phyloP scores from a whole-genome alignment of 495 filamentous ascomycete species.

The Rusavskia elegans region DNA sequence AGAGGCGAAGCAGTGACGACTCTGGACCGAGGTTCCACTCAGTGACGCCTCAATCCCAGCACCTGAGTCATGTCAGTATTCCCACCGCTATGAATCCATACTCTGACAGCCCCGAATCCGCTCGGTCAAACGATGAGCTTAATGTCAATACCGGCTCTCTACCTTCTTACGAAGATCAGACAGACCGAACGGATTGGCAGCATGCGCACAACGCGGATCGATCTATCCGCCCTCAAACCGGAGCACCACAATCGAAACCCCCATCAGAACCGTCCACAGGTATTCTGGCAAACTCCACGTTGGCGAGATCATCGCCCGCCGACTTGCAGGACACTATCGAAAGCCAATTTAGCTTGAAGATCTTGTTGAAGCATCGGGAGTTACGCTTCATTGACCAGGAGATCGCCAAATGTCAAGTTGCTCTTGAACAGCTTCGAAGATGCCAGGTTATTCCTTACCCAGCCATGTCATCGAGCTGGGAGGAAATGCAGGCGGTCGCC shows the following conservation, averaged over 20 bases:
- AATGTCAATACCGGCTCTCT: background rate
- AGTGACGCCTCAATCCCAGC: background rate
- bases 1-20: conserved; percentile 27
- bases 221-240: background rate
- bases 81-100: background rate
- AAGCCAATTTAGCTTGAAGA: conserved; percentile 77
- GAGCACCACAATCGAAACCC: background rate
- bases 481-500: conserved; percentile 48
- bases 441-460: conserved; percentile 85
- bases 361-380: conserved; percentile 87
- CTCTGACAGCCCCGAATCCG: background rate
- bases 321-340: conserved; percentile 56
- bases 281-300: background rate
- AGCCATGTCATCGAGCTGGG: conserved; percentile 38
- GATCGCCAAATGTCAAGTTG: conserved; percentile 85
- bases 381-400: conserved; percentile 89
- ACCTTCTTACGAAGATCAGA: background rate
- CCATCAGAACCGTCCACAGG: background rate
- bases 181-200: background rate
- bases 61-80: conserved; percentile 6
- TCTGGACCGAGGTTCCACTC: conserved; percentile 1
- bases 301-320: conserved; percentile 1
- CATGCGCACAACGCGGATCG: background rate
- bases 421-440: conserved; percentile 87
- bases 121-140: background rate